Base-by-base conservation (phyloP, 306 rosid genomes). In the Trifolium subterraneum region DNA sequence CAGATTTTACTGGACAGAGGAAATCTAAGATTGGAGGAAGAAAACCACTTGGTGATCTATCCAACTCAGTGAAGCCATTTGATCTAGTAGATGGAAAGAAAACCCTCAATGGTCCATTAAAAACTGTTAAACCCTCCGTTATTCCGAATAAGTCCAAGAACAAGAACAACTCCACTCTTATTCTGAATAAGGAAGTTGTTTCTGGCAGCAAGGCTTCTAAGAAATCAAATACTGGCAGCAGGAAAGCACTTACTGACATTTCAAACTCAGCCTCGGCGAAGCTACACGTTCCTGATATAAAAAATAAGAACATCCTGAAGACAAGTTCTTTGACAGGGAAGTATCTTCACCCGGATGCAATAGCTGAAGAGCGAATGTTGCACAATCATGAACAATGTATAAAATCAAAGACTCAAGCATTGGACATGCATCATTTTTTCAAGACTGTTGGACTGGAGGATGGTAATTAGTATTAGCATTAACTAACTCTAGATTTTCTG, bases 41-140 rank as follows among this genome's bases (percentile, higher is more conserved):
- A 80, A 87, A 90, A 72, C 90, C 96, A 13, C 89, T 87, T 10
- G 85, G 96, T 58, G 92, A 90, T 79, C 54, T 90, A 36, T 87
- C 92, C 7, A 86, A 90, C 27, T 66, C 85, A 18, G 83, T 67
- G 54, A 84, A 84, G 75, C 80, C 75, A 19, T 8, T 60, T 18
- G 75, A 75, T 56, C 69, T 44, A 69, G 75, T 68, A 16, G 81
- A 29, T 71, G 92, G 86, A 70, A 88, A 85, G 84, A 87, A 88
- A 70, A 78, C 85, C 8, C 84, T 75, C 19, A 80, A 84, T 72
- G 85, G 79, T 71, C 65, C 78, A 47, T 82, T 84, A 0, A 82
- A 82, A 45, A 62, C 69, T 0, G 77, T 68, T 61, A 84, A 84
- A 70, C 80, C 81, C 62, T 85, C 83, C 50, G 42, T 61, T 11